Evolutionary conservation across 2,329 filamentous ascomycete genomes (phyloP), one percentile per base, ranked within the genome.

Genomic region (Xylariaceae sp.): DNA sequence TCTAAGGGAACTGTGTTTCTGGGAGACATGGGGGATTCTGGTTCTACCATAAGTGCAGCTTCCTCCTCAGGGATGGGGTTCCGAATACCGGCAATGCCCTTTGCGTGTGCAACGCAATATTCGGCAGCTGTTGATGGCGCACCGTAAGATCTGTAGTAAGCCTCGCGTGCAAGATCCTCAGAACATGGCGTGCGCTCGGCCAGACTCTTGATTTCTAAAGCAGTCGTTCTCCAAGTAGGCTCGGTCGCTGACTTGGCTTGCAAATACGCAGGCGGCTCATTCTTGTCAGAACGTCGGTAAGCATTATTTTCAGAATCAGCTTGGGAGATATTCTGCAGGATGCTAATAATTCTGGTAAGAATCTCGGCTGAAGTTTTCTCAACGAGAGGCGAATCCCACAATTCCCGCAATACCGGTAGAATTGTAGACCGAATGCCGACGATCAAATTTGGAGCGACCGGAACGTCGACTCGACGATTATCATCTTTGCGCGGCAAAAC

Each of bases 331-430:
- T 79, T 79, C 53, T 87, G 87, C 43, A 98, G 71, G 35, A 95
- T 91, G 24, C 89, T 86, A 45, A 97, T 80, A 12, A 95, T 71
- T 40, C 81, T 84, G 52, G 87, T 86, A 15, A 93, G 79, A 32
- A 90, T 85, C 17, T 81, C 76, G 18, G 82, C 83, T 3, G 86
- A 82, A 1, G 89, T 79, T 54, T 88, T 90, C 53, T 95, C 89
- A 15, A 93, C 79, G 36, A 95, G 79, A 19, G 81, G 72, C 1
- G 89, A 94, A 51, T 88, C 82, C 94, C 93, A 98, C 19, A 97
- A 76, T 35, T 83, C 76, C 42, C 78, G 77, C 31, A 93, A 76
- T 34, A 85, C 79, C 1, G 89, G 87, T 12, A 96, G 68, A 19
- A 96, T 79, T 19, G 83, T 79, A 65, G 86, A 81, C 32, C 93